A percentile compares a stretch with the other conserved stretches of the same genome.
These are phyloP conservation scores for Silybum marianum DNA, from an alignment of 129 eudicot species.

Conservation along the genomic window DNA sequence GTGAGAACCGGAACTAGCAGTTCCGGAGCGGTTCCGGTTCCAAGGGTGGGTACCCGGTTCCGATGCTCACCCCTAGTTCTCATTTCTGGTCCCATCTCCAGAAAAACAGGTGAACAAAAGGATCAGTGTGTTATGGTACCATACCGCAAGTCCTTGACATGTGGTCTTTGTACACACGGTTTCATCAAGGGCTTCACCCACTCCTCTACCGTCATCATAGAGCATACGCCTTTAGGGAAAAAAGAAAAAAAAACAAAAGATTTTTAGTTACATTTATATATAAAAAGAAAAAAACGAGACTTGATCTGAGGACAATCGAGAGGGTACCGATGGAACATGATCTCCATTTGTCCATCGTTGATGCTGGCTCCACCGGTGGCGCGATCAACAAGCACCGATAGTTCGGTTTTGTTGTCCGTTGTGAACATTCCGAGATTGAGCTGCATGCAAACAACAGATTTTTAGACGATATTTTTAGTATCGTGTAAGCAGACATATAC, in stretches of 20 bases:
- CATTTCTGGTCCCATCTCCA: conserved; percentile 7
- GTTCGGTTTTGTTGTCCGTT: conserved; percentile 63
- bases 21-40: too few species aligned
- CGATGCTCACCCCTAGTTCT: too few species aligned
- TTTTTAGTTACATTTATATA: not conserved
- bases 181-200: conserved; percentile 85
- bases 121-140: not conserved
- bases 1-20: too few species aligned
- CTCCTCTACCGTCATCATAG: conserved; percentile 78
- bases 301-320: not conserved
- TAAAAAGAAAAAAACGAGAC: not conserved
- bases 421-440: conserved; percentile 79
- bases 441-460: conserved; percentile 47
- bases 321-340: conserved; percentile 84
- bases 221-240: conserved; percentile 52
- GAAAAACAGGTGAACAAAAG: not conserved
- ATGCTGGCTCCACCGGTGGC: conserved; percentile 95
- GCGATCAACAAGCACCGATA: conserved; percentile 88
- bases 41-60: too few species aligned
- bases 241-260: not conserved
- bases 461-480: not conserved
- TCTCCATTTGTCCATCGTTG: conserved; percentile 79
- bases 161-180: conserved; percentile 53
- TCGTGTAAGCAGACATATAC: not conserved
- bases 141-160: conserved; percentile 86